Evolutionary conservation across 1,284 basidiomycete species (phyloP), one percentile per base, ranked within the genome.

Genomic region (Pterula multifida): DNA sequence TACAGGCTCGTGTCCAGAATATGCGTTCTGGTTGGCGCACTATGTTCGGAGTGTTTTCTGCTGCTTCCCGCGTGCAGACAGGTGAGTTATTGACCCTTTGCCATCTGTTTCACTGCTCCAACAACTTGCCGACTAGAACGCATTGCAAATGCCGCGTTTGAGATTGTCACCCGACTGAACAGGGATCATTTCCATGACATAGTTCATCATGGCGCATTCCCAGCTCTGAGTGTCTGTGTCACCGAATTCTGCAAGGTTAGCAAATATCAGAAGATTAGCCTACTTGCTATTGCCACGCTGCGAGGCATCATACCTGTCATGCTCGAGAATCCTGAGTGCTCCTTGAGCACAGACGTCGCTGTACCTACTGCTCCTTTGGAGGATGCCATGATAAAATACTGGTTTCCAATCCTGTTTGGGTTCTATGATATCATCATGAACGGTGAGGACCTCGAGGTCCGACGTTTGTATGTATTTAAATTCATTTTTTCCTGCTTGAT

Each of bases 361-460:
- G 58, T 65, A 54, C 60, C 66, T 36, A 66, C 66, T 32, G 65
- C 66, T 35, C 64, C 69, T 2, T 68, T 69, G 51, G 86, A 90
- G 57, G 90, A 93, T 59, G 78, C 79, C 6, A 93, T 93, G 86
- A 84, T 95, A 66, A 85, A 83, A 60, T 98, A 86, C 68, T 99
- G 96, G 96, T 94, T 91, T 70, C 96, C 96, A 0, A 83, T 94
- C 2, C 72, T 98, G 17, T 96, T 98, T 63, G 86, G 89, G 21
- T 98, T 98, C 70, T 98, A 96, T 68, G 96, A 98, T 65, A 94
- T 99, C 54, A 95, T 98, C 64, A 99, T 99, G 96, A 98, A 97
- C 54, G 96, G 93, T 13, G 97, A 98, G 66, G 96, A 99, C 63
- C 72, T 99, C 36, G 96, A 99, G 77, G 94, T 99, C 52, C 81